A percentile compares a stretch with the other conserved stretches of the same genome.
Evolutionary conservation across 2,329 filamentous ascomycete species (phyloP).

Genomic region (Pseudogymnoascus sp.): DNA sequence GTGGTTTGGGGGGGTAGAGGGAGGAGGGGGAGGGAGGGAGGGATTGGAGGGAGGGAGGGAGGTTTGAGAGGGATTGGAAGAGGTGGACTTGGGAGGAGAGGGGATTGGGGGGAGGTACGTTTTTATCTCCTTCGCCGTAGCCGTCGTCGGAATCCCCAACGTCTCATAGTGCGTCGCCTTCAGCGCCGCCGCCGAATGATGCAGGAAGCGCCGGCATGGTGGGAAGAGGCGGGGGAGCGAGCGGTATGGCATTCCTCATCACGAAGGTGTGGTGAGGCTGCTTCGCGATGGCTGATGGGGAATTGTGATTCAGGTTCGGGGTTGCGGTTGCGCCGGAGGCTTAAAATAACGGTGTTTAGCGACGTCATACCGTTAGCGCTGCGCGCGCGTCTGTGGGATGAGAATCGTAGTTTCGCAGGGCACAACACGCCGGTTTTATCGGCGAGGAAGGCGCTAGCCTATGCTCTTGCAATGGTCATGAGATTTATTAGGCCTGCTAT

Average conservation of each 20-base stretch:
- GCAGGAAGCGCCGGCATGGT: conserved; percentile 34
- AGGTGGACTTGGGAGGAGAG: not conserved
- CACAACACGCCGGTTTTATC: not conserved
- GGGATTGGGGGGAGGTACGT: conserved; percentile 42
- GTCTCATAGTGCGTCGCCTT: conserved; percentile 70
- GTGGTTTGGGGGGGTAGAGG: conserved; percentile 58
- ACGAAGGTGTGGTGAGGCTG: conserved; percentile 25
- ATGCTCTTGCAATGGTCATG: not conserved
- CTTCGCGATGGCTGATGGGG: not conserved
- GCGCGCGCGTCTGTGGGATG: not conserved
- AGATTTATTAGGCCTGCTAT: not conserved
- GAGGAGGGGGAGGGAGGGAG: conserved; percentile 40
- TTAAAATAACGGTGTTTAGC: not conserved
- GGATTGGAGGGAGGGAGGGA: not conserved
- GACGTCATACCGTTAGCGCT: not conserved
- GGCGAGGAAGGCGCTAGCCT: not conserved
- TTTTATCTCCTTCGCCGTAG: conserved; percentile 73
- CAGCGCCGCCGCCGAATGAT: conserved; percentile 23
- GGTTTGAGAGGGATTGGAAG: not conserved
- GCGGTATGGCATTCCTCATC: conserved; percentile 58
- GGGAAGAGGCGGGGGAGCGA: conserved; percentile 18
- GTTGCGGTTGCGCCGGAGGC: not conserved
- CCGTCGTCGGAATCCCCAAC: conserved; percentile 61
- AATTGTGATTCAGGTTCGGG: not conserved
- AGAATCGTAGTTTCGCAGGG: not conserved